Evolutionary conservation across 352 stramenopile species (phyloP), one percentile per base, ranked within the genome.

Genomic region (Phytophthora sojae): DNA sequence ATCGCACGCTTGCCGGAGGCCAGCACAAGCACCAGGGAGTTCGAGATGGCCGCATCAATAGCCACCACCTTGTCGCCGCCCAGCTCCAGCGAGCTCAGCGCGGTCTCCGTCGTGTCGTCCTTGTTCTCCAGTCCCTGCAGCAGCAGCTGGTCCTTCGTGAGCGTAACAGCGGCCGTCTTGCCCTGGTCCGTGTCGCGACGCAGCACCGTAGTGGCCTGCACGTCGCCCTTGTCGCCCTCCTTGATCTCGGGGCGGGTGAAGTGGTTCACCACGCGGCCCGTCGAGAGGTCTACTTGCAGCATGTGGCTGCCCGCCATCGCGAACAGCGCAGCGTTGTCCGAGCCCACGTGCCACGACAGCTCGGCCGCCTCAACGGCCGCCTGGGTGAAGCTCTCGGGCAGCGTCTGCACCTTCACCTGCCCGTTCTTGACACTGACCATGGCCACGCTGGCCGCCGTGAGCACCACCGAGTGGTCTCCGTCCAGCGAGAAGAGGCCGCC

Each of bases 351-450:
- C 56, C 78, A 81, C 32, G 75, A 76, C 21, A 81, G 23, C 44
- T 56, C 32, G 0, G 54, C 19, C 5, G 59, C 32, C 32, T 75
- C 65, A 0, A 82, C 47, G 2, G 63, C 63, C n/a, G 69, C 66
- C 42, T 80, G 61, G 7, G 69, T 66, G 54, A 81, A 74, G 3
- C 75, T 61, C 14, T 73, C 45, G 4, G 75, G 51, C 14, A 95
- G 79, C 12, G 62, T 57, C 32, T 77, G 73, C 71, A 80, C 79
- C 30, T 81, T 57, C 11, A 93, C 59, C 6, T 73, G 73, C 3
- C 85, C 86, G 55, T 91, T 78, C 55, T 90, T 89, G 57, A 94
- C 57, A 47, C 74, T 76, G 30, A 93, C 56, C 61, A 93, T 80
- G n/a, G 73, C 68, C 6, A 80, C 81, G 44, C 75, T 79, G 2